phyloP scores from a whole-genome alignment of 164 flowering plant species.

The Vitis amurensis region DNA sequence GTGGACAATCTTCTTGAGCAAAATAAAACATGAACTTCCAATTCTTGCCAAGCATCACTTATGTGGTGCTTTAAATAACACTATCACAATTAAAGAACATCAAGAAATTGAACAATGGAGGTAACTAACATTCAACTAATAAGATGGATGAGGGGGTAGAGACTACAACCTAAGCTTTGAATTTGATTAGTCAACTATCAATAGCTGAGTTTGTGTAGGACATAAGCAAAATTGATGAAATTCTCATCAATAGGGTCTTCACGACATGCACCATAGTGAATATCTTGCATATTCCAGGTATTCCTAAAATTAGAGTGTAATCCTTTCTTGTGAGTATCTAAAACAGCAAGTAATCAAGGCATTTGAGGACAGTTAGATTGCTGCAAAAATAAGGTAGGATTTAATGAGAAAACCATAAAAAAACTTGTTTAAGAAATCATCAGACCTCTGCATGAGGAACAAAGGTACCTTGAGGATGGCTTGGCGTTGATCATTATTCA shows the following conservation, averaged over 20 bases:
- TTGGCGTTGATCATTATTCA: slow-evolving; percentile 93
- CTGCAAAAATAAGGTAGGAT: not conserved
- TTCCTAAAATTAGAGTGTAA: slow-evolving; percentile 92
- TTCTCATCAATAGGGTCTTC: slow-evolving; percentile 81
- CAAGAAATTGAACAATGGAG: not conserved
- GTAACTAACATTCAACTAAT: not conserved
- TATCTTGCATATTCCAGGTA: slow-evolving; percentile 99
- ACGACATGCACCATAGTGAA: slow-evolving; percentile 98
- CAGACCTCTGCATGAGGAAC: too few relatives aligned
- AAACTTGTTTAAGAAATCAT: too few relatives aligned
- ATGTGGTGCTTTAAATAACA: too few relatives aligned
- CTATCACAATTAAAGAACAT: too few relatives aligned
- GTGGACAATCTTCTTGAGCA: too few relatives aligned
- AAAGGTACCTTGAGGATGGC: too few relatives aligned
- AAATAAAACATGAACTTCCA: too few relatives aligned
- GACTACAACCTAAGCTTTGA: slow-evolving; percentile 64
- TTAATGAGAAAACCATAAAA: too few relatives aligned
- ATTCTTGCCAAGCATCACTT: too few relatives aligned
- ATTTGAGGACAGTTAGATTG: too few relatives aligned
- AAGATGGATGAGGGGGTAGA: slow-evolving; percentile 9
- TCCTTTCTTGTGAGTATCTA: slow-evolving; percentile 97
- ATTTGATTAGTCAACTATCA: slow-evolving; percentile 73
- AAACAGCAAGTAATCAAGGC: slow-evolving; percentile 1
- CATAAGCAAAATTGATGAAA: slow-evolving; percentile 72
- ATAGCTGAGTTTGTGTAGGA: slow-evolving; percentile 81